Evolutionary conservation across 2,329 filamentous ascomycete species (phyloP), one percentile per base, ranked within the genome.

Genomic region (Geoglossum cookeanum): DNA sequence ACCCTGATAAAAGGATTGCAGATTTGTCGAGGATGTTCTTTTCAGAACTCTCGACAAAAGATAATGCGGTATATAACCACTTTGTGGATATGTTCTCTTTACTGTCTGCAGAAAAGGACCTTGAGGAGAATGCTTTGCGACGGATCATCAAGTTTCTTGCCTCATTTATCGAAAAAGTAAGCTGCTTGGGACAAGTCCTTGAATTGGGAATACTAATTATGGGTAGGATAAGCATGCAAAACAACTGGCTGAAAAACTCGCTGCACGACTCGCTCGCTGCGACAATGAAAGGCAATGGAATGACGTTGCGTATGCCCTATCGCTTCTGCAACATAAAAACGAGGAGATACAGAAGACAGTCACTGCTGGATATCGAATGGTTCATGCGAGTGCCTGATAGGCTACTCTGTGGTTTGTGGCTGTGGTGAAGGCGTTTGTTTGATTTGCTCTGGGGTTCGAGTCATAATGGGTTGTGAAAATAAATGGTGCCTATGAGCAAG

Each of bases 31-130:
- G 88, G 59, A 97, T 97, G 91, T 98, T 98, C 79, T 98, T 98
- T 70, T 91, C 88, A 0, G 92, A 98, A 70, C 78, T 98, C 57
- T 89, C 90, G 60, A 95, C 89, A 63, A 98, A 98, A 74, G 92
- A 98, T 68, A 98, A 98, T 66, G 92, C 92, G 1, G 88, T 98
- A 1, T 98, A 98, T 70, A 98, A 98, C 68, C 91, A 98, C 72
- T 98, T 98, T 70, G 89, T 98, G 32, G 92, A 98, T 68, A 97
- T 98, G 87, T 98, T 98, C 70, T 91, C 86, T 66, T 73, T 97
- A 62, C 75, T 98, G 52, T 92, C 87, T 58, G 85, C 89, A 0
- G 91, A 94, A 63, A 79, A 79, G 56, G 79, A 76, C 33, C 75
- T 98, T 62, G 83, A 88, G 8, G 91, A 96, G 68, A 88, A 95